A percentile compares a stretch with the other conserved stretches of the same genome.
Evolutionary conservation across 495 filamentous ascomycete genomes (phyloP).

Genomic region (Talaromyces stipitatus): DNA sequence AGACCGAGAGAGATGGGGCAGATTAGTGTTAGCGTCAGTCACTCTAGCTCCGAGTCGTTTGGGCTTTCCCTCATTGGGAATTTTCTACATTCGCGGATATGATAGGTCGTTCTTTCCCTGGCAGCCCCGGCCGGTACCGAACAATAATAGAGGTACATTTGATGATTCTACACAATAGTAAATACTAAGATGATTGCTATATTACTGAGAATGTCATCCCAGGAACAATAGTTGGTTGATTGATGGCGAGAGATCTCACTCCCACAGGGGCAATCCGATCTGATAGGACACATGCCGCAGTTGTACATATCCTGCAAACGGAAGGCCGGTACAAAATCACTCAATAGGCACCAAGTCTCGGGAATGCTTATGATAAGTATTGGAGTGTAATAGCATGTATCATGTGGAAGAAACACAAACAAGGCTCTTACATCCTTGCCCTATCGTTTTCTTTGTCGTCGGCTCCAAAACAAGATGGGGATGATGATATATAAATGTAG

Average conservation of each 20-base stretch:
- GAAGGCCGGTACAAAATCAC: background rate
- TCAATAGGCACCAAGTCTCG: background rate
- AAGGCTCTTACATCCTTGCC: background rate
- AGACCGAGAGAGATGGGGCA: constrained; percentile 11
- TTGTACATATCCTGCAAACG: background rate
- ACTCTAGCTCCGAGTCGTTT: background rate
- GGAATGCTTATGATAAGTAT: background rate
- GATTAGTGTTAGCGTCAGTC: constrained; percentile 1
- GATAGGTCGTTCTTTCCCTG: background rate
- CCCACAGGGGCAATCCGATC: background rate
- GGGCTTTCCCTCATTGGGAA: background rate
- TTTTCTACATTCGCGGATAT: background rate
- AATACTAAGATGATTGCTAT: too few relatives aligned
- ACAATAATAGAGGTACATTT: too few relatives aligned
- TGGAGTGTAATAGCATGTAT: background rate
- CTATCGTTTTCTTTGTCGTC: background rate
- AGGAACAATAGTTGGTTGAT: background rate
- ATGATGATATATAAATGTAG: background rate
- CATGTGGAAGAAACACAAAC: background rate
- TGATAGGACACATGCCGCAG: background rate
- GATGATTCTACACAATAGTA: too few relatives aligned
- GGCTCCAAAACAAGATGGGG: background rate
- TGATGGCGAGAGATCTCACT: too few relatives aligned
- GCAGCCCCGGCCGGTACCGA: background rate
- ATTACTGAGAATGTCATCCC: too few relatives aligned